Percentiles rank a stretch among this genome's conserved stretches.
Conservation (phyloP, 2,329 filamentous ascomycete genomes). For the Rutstroemia sp. region DNA sequence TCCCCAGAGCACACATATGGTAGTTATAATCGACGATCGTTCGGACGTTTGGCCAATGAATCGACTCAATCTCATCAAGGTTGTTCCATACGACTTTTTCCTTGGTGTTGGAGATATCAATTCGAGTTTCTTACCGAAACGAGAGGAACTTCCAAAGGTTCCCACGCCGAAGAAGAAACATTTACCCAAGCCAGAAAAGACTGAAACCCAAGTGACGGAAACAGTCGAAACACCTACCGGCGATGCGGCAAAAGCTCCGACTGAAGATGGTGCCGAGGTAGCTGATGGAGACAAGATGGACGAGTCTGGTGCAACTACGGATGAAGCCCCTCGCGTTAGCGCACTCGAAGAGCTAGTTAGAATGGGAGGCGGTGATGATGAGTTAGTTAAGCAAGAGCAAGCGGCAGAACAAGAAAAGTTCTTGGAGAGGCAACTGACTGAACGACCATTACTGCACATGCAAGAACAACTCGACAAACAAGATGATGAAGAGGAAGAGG, state of each 20-base stretch:
- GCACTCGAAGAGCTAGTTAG: constrained; percentile 69
- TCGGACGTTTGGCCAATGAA: constrained; percentile 93
- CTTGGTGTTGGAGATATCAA: constrained; percentile 98
- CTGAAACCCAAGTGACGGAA: constrained; percentile 4
- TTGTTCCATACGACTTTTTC: constrained; percentile 95
- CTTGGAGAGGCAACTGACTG: constrained; percentile 80
- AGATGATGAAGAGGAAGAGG: constrained; percentile 51
- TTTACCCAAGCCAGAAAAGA: constrained; percentile 8
- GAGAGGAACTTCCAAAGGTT: constrained; percentile 40
- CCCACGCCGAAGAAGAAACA: constrained; percentile 19
- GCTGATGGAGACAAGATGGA: not conserved
- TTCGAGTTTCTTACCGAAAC: constrained; percentile 89
- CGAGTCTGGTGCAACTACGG: constrained; percentile 8
- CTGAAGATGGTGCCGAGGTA: not conserved
- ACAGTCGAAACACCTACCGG: constrained; percentile 2
- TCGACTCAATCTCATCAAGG: constrained; percentile 87
- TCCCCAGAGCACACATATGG: constrained; percentile 97
- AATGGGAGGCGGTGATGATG: constrained; percentile 66
- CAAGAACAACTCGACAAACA: constrained; percentile 87
- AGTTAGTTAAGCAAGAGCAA: constrained; percentile 63
- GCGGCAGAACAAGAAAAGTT: constrained; percentile 79
- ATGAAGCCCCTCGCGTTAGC: constrained; percentile 17
- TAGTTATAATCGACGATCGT: constrained; percentile 95
- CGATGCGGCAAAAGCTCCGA: not conserved
- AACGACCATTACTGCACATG: constrained; percentile 83